Conservation (phyloP, 768 basidiomycete genomes). For the Hygrophorus russula region DNA sequence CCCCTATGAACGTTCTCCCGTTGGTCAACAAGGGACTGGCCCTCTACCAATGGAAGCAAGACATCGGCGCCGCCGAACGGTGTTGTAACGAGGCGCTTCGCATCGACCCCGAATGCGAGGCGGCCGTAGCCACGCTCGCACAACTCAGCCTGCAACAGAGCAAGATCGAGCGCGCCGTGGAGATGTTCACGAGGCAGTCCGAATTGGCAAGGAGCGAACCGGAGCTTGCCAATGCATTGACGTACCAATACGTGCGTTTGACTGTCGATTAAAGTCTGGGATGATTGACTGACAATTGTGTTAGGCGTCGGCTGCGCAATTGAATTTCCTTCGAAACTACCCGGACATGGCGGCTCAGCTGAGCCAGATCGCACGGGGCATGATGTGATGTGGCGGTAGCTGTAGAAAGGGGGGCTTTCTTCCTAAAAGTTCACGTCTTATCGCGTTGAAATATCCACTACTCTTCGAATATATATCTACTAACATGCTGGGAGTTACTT, state of each 20-base stretch:
- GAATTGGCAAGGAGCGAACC: conserved; percentile 85
- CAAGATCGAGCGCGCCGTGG: conserved; percentile 75
- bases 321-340: conserved; percentile 74
- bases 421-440: conserved; percentile 2
- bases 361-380: conserved; percentile 25
- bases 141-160: conserved; percentile 88
- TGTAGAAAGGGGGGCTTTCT: not conserved
- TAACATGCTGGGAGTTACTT: not conserved
- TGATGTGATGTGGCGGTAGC: conserved; percentile 8
- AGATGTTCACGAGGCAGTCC: conserved; percentile 76
- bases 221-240: conserved; percentile 71
- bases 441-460: not conserved
- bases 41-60: conserved; percentile 92
- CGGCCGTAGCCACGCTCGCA: conserved; percentile 90
- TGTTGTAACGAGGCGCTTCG: conserved; percentile 83
- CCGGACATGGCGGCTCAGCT: conserved; percentile 76
- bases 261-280: conserved; percentile 1
- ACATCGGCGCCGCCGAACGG: conserved; percentile 68
- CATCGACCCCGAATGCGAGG: conserved; percentile 90
- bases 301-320: conserved; percentile 74
- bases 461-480: not conserved
- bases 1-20: conserved; percentile 73
- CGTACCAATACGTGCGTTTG: conserved; percentile 64
- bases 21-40: conserved; percentile 98
- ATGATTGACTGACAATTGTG: conserved; percentile 2